A percentile compares a stretch with the other conserved stretches of the same genome.
Conservation (phyloP, 305 asterid species). For the Ajuga reptans region DNA sequence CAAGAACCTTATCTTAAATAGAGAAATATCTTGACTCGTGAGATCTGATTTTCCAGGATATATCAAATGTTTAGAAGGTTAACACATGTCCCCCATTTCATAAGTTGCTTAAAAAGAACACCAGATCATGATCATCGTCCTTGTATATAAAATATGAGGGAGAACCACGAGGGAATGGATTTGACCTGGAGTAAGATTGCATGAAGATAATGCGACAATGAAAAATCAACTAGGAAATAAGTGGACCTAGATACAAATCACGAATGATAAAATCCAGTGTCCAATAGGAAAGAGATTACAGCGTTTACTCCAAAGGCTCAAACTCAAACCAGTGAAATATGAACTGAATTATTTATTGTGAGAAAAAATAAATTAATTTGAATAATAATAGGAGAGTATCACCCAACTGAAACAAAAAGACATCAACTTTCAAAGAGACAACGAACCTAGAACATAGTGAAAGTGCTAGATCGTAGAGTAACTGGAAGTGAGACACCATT, state of each 20-base stretch:
- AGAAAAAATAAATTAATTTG: not conserved
- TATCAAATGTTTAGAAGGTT: not conserved
- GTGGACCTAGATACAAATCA: not conserved
- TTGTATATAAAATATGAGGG: not conserved
- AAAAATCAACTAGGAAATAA: not conserved
- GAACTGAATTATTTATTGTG: constrained; percentile 11
- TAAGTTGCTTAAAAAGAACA: not conserved
- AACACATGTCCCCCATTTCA: not conserved
- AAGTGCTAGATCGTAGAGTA: constrained; percentile 86
- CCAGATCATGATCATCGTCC: not conserved
- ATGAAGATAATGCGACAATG: not conserved
- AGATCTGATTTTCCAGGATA: not conserved
- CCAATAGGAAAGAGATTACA: not conserved
- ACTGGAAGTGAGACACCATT: constrained; percentile 97
- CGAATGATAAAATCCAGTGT: not conserved
- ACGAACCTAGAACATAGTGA: constrained; percentile 84
- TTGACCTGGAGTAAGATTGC: not conserved
- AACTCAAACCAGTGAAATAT: constrained; percentile 1
- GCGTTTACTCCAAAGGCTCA: not conserved
- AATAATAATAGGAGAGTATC: not conserved
- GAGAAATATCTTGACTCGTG: not conserved
- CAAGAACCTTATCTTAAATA: not conserved
- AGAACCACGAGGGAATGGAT: not conserved
- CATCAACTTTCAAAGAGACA: constrained; percentile 17
- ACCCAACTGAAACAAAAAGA: constrained; percentile 12